Evolutionary conservation across 805 yeast species (phyloP).

Genomic region (Lachancea sp.): DNA sequence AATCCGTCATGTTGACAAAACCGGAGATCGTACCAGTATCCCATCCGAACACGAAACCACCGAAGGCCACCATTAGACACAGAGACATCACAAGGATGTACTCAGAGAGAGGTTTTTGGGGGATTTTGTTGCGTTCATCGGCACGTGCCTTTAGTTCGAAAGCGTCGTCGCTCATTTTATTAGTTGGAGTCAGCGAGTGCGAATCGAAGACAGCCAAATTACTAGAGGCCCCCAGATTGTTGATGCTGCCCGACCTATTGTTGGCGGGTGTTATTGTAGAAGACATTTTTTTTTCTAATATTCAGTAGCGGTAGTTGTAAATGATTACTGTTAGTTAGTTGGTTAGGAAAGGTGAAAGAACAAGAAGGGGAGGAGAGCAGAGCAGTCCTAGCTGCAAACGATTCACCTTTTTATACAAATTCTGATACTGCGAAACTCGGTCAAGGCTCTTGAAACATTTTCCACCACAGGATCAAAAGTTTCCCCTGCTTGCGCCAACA

Average conservation of each 20-base stretch:
- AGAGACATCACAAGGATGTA: conserved; percentile 27
- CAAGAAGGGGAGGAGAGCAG: neutral
- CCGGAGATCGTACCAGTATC: conserved; percentile 80
- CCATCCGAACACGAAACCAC: conserved; percentile 53
- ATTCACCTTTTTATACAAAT: neutral
- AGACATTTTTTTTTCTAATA: conserved; percentile 1
- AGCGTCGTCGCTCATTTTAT: conserved; percentile 11
- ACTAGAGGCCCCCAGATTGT: conserved; percentile 1
- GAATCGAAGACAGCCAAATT: conserved; percentile 10
- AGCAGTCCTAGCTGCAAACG: too few species aligned
- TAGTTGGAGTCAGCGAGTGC: conserved; percentile 12
- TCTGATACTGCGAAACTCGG: neutral
- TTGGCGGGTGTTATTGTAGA: conserved; percentile 5
- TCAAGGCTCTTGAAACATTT: neutral
- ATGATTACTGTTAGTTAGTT: neutral
- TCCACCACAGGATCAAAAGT: neutral
- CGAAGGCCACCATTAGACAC: conserved; percentile 17
- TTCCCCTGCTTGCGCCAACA: neutral
- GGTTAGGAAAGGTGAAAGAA: neutral
- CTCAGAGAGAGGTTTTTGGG: conserved; percentile 28
- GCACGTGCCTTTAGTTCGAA: conserved; percentile 10
- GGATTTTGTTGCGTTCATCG: conserved; percentile 12
- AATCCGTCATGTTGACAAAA: conserved; percentile 53
- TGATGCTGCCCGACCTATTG: conserved; percentile 1
- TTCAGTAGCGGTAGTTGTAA: neutral